These are phyloP conservation scores for Mitragyna speciosa DNA, from an alignment of 257 asterid genomes.

Conservation along the genomic window DNA sequence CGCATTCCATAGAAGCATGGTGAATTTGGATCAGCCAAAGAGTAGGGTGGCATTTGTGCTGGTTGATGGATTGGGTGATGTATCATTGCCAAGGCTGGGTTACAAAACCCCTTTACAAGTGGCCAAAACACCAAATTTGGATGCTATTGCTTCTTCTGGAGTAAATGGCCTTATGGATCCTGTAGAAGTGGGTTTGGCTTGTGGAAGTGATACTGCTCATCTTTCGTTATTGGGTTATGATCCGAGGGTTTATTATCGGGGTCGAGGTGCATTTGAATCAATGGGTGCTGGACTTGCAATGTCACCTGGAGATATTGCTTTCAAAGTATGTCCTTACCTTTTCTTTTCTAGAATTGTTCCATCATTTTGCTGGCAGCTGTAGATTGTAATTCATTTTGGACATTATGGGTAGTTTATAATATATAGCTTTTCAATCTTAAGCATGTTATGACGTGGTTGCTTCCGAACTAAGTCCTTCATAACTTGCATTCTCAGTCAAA, in stretches of 20 bases:
- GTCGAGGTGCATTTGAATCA: conserved; percentile 97
- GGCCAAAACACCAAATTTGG: conserved; percentile 70
- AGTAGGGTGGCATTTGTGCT: conserved; percentile 87
- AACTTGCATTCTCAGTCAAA: conserved; percentile 57
- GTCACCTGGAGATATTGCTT: conserved; percentile 97
- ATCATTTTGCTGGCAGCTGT: background rate
- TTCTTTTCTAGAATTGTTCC: background rate
- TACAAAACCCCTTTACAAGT: conserved; percentile 78
- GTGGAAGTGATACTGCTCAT: conserved; percentile 99
- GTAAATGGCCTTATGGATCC: conserved; percentile 96
- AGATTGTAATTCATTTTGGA: background rate
- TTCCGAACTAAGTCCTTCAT: conserved; percentile 7
- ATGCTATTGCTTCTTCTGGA: conserved; percentile 85
- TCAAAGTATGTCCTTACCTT: conserved; percentile 53
- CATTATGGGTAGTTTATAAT: background rate
- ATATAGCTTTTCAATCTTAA: background rate
- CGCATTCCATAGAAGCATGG: conserved; percentile 33
- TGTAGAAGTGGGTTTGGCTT: conserved; percentile 89
- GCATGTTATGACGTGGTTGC: conserved; percentile 7
- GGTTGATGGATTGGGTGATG: conserved; percentile 92
- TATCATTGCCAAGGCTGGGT: conserved; percentile 75
- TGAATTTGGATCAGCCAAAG: conserved; percentile 61
- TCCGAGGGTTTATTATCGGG: conserved; percentile 86
- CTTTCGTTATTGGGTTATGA: conserved; percentile 90
- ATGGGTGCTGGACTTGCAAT: conserved; percentile 98